Evolutionary conservation across 352 stramenopile genomes (phyloP).

Genomic region (Phytophthora meadii): DNA sequence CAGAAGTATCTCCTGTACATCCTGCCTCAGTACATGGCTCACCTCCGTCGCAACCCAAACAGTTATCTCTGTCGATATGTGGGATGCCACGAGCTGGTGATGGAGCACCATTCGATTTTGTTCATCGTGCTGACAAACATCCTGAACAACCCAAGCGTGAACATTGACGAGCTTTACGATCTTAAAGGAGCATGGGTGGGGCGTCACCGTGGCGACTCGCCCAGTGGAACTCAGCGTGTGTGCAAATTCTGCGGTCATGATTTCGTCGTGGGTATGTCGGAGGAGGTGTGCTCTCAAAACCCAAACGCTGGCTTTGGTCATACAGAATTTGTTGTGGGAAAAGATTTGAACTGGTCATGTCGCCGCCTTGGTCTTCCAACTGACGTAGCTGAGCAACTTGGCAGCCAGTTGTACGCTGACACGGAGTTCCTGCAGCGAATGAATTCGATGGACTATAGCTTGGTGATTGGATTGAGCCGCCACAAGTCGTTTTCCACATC

Average conservation of each 20-base stretch:
- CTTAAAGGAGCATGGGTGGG: conserved; percentile 93
- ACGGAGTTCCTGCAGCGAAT: conserved; percentile 94
- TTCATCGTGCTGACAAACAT: conserved; percentile 92
- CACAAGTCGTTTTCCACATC: conserved; percentile 49
- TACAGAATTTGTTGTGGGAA: conserved; percentile 81
- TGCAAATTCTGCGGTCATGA: conserved; percentile 90
- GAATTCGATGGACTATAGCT: conserved; percentile 98
- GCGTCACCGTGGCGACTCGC: conserved; percentile 67
- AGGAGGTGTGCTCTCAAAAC: conserved; percentile 78
- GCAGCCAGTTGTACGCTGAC: conserved; percentile 90
- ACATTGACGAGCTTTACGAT: conserved; percentile 91
- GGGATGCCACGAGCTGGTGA: conserved; percentile 88
- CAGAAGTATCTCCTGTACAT: conserved; percentile 89
- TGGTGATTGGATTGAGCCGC: conserved; percentile 93
- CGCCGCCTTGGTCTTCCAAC: conserved; percentile 73
- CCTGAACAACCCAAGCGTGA: conserved; percentile 84
- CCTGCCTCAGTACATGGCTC: conserved; percentile 87
- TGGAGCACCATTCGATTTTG: conserved; percentile 84
- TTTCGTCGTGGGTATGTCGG: conserved; percentile 88
- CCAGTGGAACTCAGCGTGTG: conserved; percentile 73
- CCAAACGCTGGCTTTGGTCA: conserved; percentile 69
- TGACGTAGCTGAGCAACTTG: conserved; percentile 77
- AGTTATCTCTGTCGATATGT: conserved; percentile 90
- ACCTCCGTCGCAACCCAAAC: conserved; percentile 83
- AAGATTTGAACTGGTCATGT: conserved; percentile 90